Base-by-base conservation (phyloP, 148 eudicot genomes). In the Silene conica region DNA sequence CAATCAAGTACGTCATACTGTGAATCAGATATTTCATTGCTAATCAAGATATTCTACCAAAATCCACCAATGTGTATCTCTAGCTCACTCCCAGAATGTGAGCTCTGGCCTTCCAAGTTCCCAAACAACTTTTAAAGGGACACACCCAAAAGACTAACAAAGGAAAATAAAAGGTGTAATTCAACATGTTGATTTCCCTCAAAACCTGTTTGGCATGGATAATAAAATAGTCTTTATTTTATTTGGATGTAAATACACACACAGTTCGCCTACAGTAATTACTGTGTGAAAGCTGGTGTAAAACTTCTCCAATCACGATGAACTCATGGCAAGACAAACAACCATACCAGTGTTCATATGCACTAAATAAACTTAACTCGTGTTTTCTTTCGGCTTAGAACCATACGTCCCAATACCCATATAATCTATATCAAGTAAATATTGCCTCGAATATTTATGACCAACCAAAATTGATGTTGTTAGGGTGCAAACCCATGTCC, bases 341-440 rank as follows among this genome's bases (percentile, higher is more conserved):
- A 11, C 52, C 41, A 66, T 38, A 41, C 25, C 65, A 64, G 45
- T 9, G 8, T 50, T 16, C 41, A 16, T 66, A 9, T n/a, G 22
- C 22, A 41, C 70, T 5, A 66, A 8, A 25, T 7, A 28, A 64
- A 23, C 10, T 28, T 15, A 64, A 64, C 68, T 25, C 2, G 20
- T 64, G 68, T 38, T 66, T 20, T 20, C 21, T 66, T 66, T n/a
- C 52, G 50, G 26, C 69, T 31, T 63, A 63, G 26, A 6, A 41
- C 52, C 19, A 66, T 66, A 10, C 43, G 15, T 66, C 70, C 70
- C 25, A 41, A 66, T 16, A 66, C 12, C 50, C 21, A 64, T 43
- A 64, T 16, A 31, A 23, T 19, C 9, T 50, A 50, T 50, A 50
- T 18, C 14, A 4, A 50, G 55, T 12, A 50, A 50, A 50, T 50